Percentiles rank a stretch among this genome's conserved stretches.
These are phyloP conservation scores for Vigna nakashimae DNA, from an alignment of 306 rosid species.

Conservation along the genomic window DNA sequence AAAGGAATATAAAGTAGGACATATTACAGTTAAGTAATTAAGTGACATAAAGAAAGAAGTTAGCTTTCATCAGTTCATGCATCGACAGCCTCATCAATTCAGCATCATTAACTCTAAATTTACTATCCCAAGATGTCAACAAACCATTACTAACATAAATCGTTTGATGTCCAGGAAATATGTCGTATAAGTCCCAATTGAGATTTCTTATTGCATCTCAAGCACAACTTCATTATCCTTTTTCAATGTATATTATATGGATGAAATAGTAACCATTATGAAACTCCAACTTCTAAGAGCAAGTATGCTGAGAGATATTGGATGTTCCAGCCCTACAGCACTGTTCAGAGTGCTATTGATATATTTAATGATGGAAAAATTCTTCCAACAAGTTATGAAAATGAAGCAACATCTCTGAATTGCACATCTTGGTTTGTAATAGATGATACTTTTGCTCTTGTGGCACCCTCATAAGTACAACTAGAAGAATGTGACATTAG, in stretches of 20 bases:
- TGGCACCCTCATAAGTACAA: constrained; percentile 28
- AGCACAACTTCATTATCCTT: constrained; percentile 12
- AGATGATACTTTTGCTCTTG: constrained; percentile 35
- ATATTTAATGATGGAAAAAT: constrained; percentile 32
- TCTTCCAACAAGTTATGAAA: constrained; percentile 16
- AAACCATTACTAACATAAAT: constrained; percentile 2
- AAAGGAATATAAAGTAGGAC: constrained; percentile 61
- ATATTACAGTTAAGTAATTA: constrained; percentile 47
- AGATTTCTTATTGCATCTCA: constrained; percentile 8
- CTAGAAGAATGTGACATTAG: constrained; percentile 42
- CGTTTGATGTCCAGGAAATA: constrained; percentile 8
- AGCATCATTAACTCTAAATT: constrained; percentile 15
- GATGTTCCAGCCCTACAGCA: constrained; percentile 47
- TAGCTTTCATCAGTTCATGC: neutral
- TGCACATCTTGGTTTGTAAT: constrained; percentile 26
- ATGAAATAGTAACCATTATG: neutral
- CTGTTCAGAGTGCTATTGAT: constrained; percentile 14
- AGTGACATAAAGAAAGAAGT: constrained; percentile 31
- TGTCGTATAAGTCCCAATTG: constrained; percentile 6
- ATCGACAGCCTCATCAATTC: neutral
- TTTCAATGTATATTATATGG: neutral
- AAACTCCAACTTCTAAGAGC: constrained; percentile 10
- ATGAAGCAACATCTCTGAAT: constrained; percentile 34
- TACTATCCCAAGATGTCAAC: constrained; percentile 13
- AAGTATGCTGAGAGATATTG: constrained; percentile 27